These are phyloP conservation scores for Fusarium kyushuense DNA, from an alignment of 2,329 filamentous ascomycete species.

Conservation along the genomic window DNA sequence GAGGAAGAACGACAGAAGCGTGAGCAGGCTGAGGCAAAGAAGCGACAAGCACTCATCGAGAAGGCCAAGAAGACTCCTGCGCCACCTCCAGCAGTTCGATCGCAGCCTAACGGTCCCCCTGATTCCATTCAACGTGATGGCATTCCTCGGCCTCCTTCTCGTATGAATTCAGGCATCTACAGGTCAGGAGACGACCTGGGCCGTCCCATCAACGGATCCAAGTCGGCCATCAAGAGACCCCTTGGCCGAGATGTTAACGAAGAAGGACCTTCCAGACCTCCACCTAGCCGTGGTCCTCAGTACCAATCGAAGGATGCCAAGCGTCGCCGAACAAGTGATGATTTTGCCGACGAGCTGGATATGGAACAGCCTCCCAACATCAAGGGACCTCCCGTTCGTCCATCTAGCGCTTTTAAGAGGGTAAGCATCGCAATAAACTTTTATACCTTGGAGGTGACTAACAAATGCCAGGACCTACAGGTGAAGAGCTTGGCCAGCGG, in stretches of 20 bases:
- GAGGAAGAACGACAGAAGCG: constrained; percentile 70
- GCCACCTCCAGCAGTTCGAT: constrained; percentile 69
- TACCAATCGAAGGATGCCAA: constrained; percentile 81
- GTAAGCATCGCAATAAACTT: constrained; percentile 58
- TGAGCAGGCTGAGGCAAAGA: constrained; percentile 50
- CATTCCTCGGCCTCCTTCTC: constrained; percentile 64
- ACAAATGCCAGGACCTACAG: constrained; percentile 66
- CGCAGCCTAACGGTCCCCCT: constrained; percentile 64
- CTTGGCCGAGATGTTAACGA: constrained; percentile 75
- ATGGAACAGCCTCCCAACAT: constrained; percentile 69
- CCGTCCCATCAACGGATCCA: constrained; percentile 69
- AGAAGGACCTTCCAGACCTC: constrained; percentile 60
- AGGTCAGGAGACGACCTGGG: constrained; percentile 69
- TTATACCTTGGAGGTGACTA: constrained; percentile 45
- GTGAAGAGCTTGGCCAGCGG: constrained; percentile 71
- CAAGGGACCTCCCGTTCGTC: constrained; percentile 87
- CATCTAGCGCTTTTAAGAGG: constrained; percentile 78
- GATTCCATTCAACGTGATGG: constrained; percentile 55
- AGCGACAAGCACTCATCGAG: constrained; percentile 71
- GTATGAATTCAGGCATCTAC: constrained; percentile 67
- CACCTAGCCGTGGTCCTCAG: constrained; percentile 65
- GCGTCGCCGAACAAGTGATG: constrained; percentile 81
- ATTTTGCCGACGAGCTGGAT: constrained; percentile 72
- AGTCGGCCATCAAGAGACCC: constrained; percentile 77
- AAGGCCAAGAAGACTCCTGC: constrained; percentile 74